Evolutionary conservation across 257 asterid genomes (phyloP), one percentile per base, ranked within the genome.

Genomic region (Penstemon newberryi): DNA sequence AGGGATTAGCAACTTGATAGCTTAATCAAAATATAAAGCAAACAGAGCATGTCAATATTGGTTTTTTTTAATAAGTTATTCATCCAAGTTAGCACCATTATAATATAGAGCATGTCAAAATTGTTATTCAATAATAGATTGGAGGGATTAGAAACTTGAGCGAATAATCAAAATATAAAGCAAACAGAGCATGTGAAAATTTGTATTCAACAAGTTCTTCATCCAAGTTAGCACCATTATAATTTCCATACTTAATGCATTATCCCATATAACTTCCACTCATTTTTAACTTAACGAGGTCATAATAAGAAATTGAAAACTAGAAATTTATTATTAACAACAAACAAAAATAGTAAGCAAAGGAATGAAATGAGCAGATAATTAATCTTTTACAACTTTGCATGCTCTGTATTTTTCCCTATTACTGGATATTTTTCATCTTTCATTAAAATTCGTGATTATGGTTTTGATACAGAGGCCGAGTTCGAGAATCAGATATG

Each of bases 401-500:
- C 6, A 19, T 7, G 5, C 6, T 36, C 53, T 12, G 4, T 55
- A 0, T 56, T 7, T 38, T 66, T 41, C 19, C 62, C 10, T 54
- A 60, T 62, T 33, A 3, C 36, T 56, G 8, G 37, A 55, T 45
- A 7, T 45, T 52, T 70, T 44, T 46, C 53, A 46, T 65, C 70
- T 65, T 46, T 58, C 11, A 25, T 52, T 73, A 64, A 63, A 64
- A 50, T 52, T 55, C 56, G 19, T 46, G 70, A 46, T 44, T 33
- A 37, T 66, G 74, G 56, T 63, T 65, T 46, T 60, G 58, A 49
- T 79, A 59, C 96, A 89, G 96, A 71, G 85, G 60, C 72, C 78
- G 77, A 79, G 86, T 78, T 75, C 86, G 62, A 83, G 78, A 73
- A 73, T 89, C 77, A 82, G 75, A 71, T 72, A 60, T 6, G 96